Percentiles rank a stretch among this genome's conserved stretches.
These are phyloP conservation scores for Chrysoporthe austroafricana DNA, from an alignment of 2,329 filamentous ascomycete species.

Conservation along the genomic window DNA sequence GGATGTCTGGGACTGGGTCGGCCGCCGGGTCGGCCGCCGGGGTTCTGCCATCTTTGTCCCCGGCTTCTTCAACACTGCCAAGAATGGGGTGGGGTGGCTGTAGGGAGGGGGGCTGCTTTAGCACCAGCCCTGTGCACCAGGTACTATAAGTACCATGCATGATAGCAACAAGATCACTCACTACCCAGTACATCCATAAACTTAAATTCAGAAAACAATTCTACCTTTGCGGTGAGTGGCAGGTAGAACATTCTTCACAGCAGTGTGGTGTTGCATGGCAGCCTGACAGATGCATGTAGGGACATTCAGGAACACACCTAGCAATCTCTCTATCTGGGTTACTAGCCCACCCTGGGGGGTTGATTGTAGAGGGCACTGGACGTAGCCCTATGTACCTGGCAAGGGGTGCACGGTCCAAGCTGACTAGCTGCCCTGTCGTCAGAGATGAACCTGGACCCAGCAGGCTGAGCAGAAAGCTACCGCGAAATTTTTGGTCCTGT, in stretches of 20 bases:
- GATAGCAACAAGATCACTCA: not conserved
- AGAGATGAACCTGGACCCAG: slow-evolving; percentile 24
- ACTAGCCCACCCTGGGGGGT: not conserved
- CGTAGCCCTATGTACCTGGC: not conserved
- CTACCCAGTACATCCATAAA: too few relatives aligned
- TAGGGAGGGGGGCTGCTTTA: not conserved
- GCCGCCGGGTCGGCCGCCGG: not conserved
- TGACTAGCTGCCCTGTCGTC: slow-evolving; percentile 25
- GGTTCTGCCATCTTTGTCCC: not conserved
- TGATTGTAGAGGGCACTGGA: not conserved
- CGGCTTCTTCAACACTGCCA: not conserved
- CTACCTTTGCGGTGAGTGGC: too few relatives aligned
- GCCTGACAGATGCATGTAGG: too few relatives aligned
- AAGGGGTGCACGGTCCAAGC: slow-evolving; percentile 12
- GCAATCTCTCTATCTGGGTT: too few relatives aligned
- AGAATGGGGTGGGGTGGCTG: slow-evolving; percentile 2
- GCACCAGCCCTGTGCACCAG: not conserved
- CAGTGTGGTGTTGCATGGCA: too few relatives aligned
- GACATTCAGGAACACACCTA: too few relatives aligned
- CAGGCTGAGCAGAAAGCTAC: slow-evolving; percentile 18
- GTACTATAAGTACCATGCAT: not conserved
- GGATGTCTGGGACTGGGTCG: not conserved
- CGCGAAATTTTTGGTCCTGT: slow-evolving; percentile 30
- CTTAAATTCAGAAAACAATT: too few relatives aligned
- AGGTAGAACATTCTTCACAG: too few relatives aligned